Percentiles rank a stretch among this genome's conserved stretches.
Evolutionary conservation across 805 yeast species (phyloP).

Genomic region (Kluyveromyces aestuarii): DNA sequence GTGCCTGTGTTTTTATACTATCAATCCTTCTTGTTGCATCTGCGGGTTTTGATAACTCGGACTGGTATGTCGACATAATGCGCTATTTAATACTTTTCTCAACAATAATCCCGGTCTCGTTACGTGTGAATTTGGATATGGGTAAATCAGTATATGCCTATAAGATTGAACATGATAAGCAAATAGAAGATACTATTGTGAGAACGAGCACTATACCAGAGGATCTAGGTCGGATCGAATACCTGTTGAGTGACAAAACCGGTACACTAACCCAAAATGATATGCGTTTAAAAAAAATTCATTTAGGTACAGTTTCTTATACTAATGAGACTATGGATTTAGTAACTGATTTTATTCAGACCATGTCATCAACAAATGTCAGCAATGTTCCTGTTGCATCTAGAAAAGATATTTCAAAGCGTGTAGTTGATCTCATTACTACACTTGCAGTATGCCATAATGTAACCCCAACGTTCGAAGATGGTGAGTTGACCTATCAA

Average conservation of each 20-base stretch:
- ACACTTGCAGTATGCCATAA: slow-evolving; percentile 94
- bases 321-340: slow-evolving; percentile 89
- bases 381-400: slow-evolving; percentile 15
- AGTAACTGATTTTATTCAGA: slow-evolving; percentile 57
- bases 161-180: slow-evolving; percentile 81
- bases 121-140: slow-evolving; percentile 87
- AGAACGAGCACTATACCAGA: slow-evolving; percentile 97
- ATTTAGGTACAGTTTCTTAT: slow-evolving; percentile 86
- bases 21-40: slow-evolving; percentile 71
- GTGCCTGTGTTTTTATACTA: slow-evolving; percentile 74
- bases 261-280: slow-evolving; percentile 97
- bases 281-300: slow-evolving; percentile 91
- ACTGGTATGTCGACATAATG: slow-evolving; percentile 89
- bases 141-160: slow-evolving; percentile 95
- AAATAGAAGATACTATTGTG: slow-evolving; percentile 81
- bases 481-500: slow-evolving; percentile 71
- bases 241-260: slow-evolving; percentile 85
- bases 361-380: slow-evolving; percentile 13
- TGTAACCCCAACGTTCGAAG: slow-evolving; percentile 87
- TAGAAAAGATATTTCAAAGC: slow-evolving; percentile 61
- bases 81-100: slow-evolving; percentile 86
- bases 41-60: slow-evolving; percentile 56
- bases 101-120: slow-evolving; percentile 91
- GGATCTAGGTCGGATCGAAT: slow-evolving; percentile 93
- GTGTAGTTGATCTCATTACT: slow-evolving; percentile 71